These are phyloP conservation scores for Brassica carinata DNA, from an alignment of 345 rosid species.

Conservation along the genomic window DNA sequence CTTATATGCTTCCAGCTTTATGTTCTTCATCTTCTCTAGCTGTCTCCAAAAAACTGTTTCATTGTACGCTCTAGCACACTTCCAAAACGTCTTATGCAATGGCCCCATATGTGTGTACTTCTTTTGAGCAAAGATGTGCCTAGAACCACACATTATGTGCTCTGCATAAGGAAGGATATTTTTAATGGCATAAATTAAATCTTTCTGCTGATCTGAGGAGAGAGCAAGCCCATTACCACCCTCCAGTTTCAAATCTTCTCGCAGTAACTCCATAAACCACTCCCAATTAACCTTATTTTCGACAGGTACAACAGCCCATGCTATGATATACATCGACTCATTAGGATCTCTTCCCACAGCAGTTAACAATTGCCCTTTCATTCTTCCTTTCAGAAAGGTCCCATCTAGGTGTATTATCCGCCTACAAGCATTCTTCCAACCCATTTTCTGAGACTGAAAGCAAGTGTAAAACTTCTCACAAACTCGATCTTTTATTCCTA, in stretches of 20 bases:
- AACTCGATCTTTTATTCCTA: not conserved
- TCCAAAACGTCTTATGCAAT: not conserved
- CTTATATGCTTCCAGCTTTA: not conserved
- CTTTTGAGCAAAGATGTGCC: not conserved
- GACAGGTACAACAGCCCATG: not conserved
- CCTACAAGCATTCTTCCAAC: not conserved
- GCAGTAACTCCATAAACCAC: not conserved
- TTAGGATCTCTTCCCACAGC: too few relatives aligned
- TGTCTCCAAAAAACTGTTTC: not conserved
- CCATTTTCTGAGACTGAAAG: not conserved
- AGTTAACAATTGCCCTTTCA: not conserved
- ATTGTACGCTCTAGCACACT: not conserved
- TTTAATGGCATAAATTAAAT: not conserved
- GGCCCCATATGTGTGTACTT: not conserved
- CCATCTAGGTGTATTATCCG: not conserved
- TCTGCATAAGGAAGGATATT: not conserved
- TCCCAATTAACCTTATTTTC: not conserved
- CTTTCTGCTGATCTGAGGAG: not conserved
- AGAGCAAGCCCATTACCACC: not conserved
- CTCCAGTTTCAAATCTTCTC: not conserved
- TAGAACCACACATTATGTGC: not conserved
- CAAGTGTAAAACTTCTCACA: not conserved
- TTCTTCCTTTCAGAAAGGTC: not conserved
- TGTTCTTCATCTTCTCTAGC: not conserved
- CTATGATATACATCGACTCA: too few relatives aligned